Base-by-base conservation (phyloP, 768 basidiomycete genomes). In the Suillus paluster region DNA sequence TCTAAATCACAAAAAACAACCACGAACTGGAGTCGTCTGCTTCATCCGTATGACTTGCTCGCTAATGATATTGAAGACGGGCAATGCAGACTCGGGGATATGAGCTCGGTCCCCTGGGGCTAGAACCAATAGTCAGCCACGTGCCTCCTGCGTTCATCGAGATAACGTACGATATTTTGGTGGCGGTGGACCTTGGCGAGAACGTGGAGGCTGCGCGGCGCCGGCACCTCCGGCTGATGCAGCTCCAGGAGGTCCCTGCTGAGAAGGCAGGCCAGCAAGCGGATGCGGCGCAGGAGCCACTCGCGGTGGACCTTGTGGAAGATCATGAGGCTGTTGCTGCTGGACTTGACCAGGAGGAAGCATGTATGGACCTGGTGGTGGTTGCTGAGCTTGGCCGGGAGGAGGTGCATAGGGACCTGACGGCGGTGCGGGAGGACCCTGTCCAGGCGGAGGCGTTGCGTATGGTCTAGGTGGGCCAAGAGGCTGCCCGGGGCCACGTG, bases 71-170 rank as follows among this genome's bases (percentile, higher is more conserved):
- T 86, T 80, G 64, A 82, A 95, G 55, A 91, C 86, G 1, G 90
- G 87, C 60, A 80, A 74, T 23, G 84, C 81, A 50, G 81, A 77
- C 10, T 89, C 86, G 1, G 95, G 90, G 57, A 98, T 97, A 73
- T 98, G 97, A n/a, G 85, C 86, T 30, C 95, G 84, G 73, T 99
- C 97, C 59, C 97, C 96, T 57, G 88, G 82, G 46, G 96, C 95
- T 97, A 71, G 15, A 50, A 71, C 60, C 30, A 62, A 58, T 57
- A 33, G 19, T 45, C 21, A 30, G 41, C 25, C 68, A 46, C 25
- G 57, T 39, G 53, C 57, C 48, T 54, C 12, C 34, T 23, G n/a
- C 45, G 17, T n/a, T 12, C 27, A 33, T 52, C 12, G 49, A 56
- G 41, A 57, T 30, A 11, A 83, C 86, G 73, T 66, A 89, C 87